These are phyloP conservation scores for Melampsora larici-populina DNA, from an alignment of 1,284 basidiomycete species.

Conservation along the genomic window DNA sequence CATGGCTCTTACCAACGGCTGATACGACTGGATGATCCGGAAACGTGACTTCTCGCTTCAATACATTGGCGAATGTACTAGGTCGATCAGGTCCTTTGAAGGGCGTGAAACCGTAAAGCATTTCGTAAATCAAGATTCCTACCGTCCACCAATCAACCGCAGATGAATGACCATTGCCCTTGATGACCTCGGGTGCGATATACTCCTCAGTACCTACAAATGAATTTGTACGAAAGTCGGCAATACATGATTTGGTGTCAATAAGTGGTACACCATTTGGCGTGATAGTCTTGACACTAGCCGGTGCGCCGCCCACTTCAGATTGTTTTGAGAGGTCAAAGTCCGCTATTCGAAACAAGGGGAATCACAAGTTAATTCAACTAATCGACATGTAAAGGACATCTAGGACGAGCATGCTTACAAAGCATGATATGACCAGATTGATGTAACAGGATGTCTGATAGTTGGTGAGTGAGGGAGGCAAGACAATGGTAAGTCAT, in stretches of 20 bases:
- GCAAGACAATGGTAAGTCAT: neutral
- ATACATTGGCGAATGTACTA: conserved; percentile 94
- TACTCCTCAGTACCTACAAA: conserved; percentile 99
- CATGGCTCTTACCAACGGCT: conserved; percentile 78
- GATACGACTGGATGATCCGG: conserved; percentile 80
- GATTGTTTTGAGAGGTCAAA: conserved; percentile 98
- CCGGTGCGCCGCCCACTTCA: conserved; percentile 70
- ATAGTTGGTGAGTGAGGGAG: neutral
- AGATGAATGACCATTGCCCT: conserved; percentile 92
- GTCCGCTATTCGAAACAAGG: conserved; percentile 60
- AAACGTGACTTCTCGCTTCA: conserved; percentile 80
- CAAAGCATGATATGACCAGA: conserved; percentile 98
- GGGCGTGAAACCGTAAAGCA: conserved; percentile 85
- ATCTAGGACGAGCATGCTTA: neutral
- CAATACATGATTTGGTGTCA: conserved; percentile 95
- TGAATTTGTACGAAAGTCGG: conserved; percentile 95
- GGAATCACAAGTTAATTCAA: neutral
- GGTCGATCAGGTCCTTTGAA: conserved; percentile 95
- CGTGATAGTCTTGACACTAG: conserved; percentile 79
- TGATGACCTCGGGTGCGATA: conserved; percentile 98
- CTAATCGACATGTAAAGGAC: neutral
- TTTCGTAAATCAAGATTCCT: conserved; percentile 97
- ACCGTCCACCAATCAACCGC: conserved; percentile 99
- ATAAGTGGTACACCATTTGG: conserved; percentile 88
- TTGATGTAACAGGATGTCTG: conserved; percentile 96